Evolutionary conservation across 768 basidiomycete genomes (phyloP), one percentile per base, ranked within the genome.

Genomic region (Kwoniella dendrophila): DNA sequence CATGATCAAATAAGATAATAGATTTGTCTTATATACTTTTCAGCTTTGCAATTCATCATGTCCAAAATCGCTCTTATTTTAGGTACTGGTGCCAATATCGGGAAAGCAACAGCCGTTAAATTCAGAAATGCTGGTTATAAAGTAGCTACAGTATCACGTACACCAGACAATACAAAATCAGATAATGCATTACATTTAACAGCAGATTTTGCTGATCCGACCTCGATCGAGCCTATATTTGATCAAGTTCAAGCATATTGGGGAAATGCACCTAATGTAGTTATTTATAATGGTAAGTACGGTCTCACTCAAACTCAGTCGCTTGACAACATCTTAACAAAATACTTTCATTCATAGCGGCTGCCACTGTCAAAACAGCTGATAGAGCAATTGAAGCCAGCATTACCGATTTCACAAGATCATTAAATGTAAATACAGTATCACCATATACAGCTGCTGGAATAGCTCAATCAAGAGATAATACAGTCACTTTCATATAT

Each of bases 61-160:
- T 40, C 34, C 12, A 54, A 54, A 22, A 54, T 54, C 12, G 52
- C 52, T 14, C 34, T 54, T 38, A 40, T 54, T 20, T 29, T 54
- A 10, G 52, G 52, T 3, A n/a, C 30, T 29, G 52, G 52, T 0
- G 14, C 52, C 27, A 20, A 38, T 5, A 29, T 54, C 14, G 52
- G 52, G 14, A 34, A 54, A 24, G 29, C 52, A 18, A 24, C 5
- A 8, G 40, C 52, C 11, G 41, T 18, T 38, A 54, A 54, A 32
- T 54, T 54, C 22, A n/a, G n/a, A 34, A 11, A 16, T 14, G 52
- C 52, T 14, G 52, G 52, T 0, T 54, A 54, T 32, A 30, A 6
- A 1, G 52, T 54, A 7, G 52, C 52, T 1, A 54, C 52, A 0
- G 52, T 54, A n/a, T 30, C 52, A 10, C 34, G 52, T 10, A 40